A percentile compares a stretch with the other conserved stretches of the same genome.
phyloP scores from a whole-genome alignment of 768 basidiomycete genomes.

The Erythrobasidium yunnanense region DNA sequence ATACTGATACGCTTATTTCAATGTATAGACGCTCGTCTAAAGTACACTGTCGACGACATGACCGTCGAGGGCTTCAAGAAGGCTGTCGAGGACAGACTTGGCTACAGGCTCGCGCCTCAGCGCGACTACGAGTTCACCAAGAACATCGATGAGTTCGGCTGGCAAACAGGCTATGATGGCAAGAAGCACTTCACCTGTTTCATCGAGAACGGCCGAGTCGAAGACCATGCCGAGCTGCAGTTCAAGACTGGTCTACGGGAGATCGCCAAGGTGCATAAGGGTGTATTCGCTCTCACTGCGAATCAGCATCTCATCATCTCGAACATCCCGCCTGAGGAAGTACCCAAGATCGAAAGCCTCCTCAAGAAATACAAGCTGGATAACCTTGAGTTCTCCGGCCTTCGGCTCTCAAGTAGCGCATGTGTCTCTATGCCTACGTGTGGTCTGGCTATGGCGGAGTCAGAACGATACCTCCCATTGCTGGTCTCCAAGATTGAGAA shows the following conservation, averaged over 20 bases:
- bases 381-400: conserved; percentile 63
- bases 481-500: conserved; percentile 89
- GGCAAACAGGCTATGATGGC: conserved; percentile 77
- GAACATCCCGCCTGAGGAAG: conserved; percentile 62
- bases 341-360: conserved; percentile 60
- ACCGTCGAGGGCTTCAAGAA: conserved; percentile 73
- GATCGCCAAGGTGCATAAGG: conserved; percentile 84
- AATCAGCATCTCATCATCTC: conserved; percentile 90
- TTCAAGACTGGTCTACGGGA: conserved; percentile 88
- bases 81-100: conserved; percentile 80
- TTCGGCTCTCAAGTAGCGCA: conserved; percentile 80
- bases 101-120: conserved; percentile 61
- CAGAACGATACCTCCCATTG: conserved; percentile 78
- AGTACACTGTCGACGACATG: conserved; percentile 96
- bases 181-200: conserved; percentile 81
- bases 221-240: conserved; percentile 76
- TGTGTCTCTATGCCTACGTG: conserved; percentile 98
- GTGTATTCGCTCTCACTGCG: conserved; percentile 73
- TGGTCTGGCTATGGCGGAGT: conserved; percentile 69
- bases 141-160: conserved; percentile 90
- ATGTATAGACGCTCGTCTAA: conserved; percentile 58
- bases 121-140: conserved; percentile 69
- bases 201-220: conserved; percentile 95
- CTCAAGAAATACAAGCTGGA: conserved; percentile 80
- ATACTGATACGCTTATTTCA: conserved; percentile 30